Conservation (phyloP, 768 basidiomycete species). For the Termitomyces sp. region DNA sequence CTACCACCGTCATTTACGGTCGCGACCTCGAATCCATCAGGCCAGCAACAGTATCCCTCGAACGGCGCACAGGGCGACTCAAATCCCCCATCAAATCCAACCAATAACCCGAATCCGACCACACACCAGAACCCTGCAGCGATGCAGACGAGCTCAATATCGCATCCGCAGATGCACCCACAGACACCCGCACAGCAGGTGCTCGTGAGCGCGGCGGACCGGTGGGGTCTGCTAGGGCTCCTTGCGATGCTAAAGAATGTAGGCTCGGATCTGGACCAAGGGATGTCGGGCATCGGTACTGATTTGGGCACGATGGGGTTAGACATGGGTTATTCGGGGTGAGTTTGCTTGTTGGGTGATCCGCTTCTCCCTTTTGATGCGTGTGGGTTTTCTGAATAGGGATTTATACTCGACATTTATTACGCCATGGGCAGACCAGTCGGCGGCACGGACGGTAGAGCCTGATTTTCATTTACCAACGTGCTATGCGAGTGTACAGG, state of each 20-base stretch:
- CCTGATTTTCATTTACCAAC: slow-evolving; percentile 88
- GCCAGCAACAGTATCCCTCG: slow-evolving; percentile 29
- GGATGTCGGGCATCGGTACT: slow-evolving; percentile 80
- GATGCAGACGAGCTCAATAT: slow-evolving; percentile 27
- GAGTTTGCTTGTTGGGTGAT: slow-evolving; percentile 28
- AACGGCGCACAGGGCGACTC: slow-evolving; percentile 34
- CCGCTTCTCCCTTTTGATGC: slow-evolving; percentile 10
- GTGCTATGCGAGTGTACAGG: slow-evolving; percentile 87
- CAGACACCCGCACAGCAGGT: slow-evolving; percentile 94
- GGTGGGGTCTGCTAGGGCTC: slow-evolving; percentile 89
- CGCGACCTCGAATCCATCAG: slow-evolving; percentile 25
- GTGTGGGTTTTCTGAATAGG: slow-evolving; percentile 34
- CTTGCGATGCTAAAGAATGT: slow-evolving; percentile 85
- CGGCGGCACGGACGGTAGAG: slow-evolving; percentile 80
- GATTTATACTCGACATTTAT: slow-evolving; percentile 91
- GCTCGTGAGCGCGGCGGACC: slow-evolving; percentile 86
- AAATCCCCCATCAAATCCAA: slow-evolving; percentile 33
- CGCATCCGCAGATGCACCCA: slow-evolving; percentile 50
- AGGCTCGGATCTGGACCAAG: slow-evolving; percentile 70
- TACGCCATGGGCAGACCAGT: slow-evolving; percentile 94
- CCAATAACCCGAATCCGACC: slow-evolving; percentile 24
- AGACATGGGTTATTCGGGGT: slow-evolving; percentile 84
- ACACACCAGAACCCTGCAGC: slow-evolving; percentile 30
- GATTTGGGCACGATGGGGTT: slow-evolving; percentile 91
- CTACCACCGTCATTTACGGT: slow-evolving; percentile 28